phyloP scores from a whole-genome alignment of 768 basidiomycete genomes.

The Suillus ampliporus region DNA sequence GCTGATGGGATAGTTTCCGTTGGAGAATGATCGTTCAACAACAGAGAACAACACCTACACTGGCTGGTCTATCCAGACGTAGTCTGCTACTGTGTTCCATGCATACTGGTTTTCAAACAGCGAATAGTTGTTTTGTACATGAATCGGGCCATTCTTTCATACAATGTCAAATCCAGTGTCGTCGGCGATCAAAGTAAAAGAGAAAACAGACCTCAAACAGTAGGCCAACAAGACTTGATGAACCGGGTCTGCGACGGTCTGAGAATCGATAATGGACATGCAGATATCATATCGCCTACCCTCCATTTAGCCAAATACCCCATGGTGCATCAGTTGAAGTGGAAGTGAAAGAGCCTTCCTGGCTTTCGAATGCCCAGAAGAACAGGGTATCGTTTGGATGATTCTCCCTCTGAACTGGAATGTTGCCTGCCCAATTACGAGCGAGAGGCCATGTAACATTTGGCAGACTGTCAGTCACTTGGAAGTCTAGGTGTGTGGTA shows the following conservation, averaged over 20 bases:
- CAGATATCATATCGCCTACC: constrained; percentile 42
- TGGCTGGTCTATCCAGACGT: constrained; percentile 78
- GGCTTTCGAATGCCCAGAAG: constrained; percentile 67
- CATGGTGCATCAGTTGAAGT: constrained; percentile 55
- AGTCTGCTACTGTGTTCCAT: constrained; percentile 67
- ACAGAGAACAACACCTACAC: constrained; percentile 43
- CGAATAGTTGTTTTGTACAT: constrained; percentile 56
- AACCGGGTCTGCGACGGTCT: constrained; percentile 56
- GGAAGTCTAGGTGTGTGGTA: constrained; percentile 53
- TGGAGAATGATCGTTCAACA: background rate
- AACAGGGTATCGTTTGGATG: constrained; percentile 72
- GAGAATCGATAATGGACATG: background rate
- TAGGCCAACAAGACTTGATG: constrained; percentile 70
- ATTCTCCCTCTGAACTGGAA: constrained; percentile 60
- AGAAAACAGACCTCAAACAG: constrained; percentile 61
- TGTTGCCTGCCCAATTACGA: constrained; percentile 67
- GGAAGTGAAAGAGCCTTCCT: constrained; percentile 58
- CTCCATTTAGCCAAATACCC: constrained; percentile 79
- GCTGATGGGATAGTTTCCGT: constrained; percentile 32
- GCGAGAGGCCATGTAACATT: constrained; percentile 61
- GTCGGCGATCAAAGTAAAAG: background rate
- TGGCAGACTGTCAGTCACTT: constrained; percentile 59
- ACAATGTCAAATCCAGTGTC: background rate
- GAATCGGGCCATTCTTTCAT: constrained; percentile 71
- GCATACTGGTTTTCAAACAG: constrained; percentile 56